Base-by-base conservation (phyloP, 2,329 filamentous ascomycete species). In the Clonostachys byssicola region DNA sequence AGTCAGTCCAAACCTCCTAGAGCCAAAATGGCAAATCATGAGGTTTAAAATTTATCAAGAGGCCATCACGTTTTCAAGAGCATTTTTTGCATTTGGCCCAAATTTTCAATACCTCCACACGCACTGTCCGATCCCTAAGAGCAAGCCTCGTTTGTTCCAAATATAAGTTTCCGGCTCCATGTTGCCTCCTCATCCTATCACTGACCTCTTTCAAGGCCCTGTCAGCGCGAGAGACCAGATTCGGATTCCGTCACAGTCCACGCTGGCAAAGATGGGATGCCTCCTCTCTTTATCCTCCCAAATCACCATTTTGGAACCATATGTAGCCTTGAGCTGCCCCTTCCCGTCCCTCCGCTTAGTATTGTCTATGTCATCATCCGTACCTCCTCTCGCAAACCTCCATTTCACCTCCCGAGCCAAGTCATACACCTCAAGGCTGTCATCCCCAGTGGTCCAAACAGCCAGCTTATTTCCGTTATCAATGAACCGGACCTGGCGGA, bases 301-400 rank as follows among this genome's bases (percentile, higher is more conserved):
- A 18, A 2, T n/a, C 7, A 39, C 7, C 36, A 39, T 18, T n/a
- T 18, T 18, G 36, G 10, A n/a, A n/a, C 8, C 8, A 7, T 18
- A 8, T 18, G 14, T 7, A 8, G 2, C 9, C 12, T n/a, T 39
- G 36, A 39, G 14, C 17, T 39, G 12, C 13, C 35, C 35, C 5
- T 38, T 16, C 35, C 16, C 35, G 6, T 38, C 36, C 12, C 2
- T 39, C 36, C 46, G 48, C 3, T 42, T 34, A 6, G 42, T 17
- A 9, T 40, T 43, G 10, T 38, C 18, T 4, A 46, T 43, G 2
- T 40, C 46, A 30, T 50, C 40, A 12, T 45, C 49, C 10, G 49
- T 47, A 8, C 49, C 49, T 2, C 46, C 49, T 12, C 49, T 30
- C 7, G 42, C 45, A 35, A 50, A 50, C 17, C 49, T 41, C 45